These are phyloP conservation scores for Quercus bicolor DNA, from an alignment of 306 rosid genomes.

Conservation along the genomic window DNA sequence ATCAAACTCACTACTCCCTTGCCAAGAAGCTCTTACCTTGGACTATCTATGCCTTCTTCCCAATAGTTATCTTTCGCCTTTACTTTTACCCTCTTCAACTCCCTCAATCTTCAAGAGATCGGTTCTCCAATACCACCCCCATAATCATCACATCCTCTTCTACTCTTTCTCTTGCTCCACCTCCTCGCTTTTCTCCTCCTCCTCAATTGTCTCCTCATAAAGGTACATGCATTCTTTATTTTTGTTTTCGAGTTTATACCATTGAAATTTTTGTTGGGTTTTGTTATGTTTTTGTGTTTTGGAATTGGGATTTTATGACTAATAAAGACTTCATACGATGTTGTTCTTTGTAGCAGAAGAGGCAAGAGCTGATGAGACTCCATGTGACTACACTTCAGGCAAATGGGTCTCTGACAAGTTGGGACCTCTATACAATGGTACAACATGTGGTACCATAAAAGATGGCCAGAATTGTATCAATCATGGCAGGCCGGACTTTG, in stretches of 20 bases:
- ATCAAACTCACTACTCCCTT: conserved; percentile 20
- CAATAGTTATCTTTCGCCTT: conserved; percentile 59
- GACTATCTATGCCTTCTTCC: conserved; percentile 56
- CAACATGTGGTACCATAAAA: conserved; percentile 75
- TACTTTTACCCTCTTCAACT: conserved; percentile 52
- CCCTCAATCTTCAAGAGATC: conserved; percentile 34
- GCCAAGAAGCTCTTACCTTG: conserved; percentile 54
- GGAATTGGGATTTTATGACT: conserved; percentile 3
- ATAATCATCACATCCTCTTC: conserved; percentile 25
- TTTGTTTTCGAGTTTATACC: conserved; percentile 12
- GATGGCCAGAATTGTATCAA: conserved; percentile 70
- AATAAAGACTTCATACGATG: conserved; percentile 1
- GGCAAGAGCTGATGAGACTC: conserved; percentile 23
- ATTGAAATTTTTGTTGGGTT: conserved; percentile 1
- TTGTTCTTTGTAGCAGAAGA: conserved; percentile 43
- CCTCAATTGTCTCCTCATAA: conserved; percentile 19
- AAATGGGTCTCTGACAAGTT: conserved; percentile 57
- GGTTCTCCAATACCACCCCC: conserved; percentile 27
- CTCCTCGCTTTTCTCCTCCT: conserved; percentile 16
- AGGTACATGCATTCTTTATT: conserved; percentile 20
- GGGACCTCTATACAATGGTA: conserved; percentile 81
- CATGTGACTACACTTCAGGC: conserved; percentile 72
- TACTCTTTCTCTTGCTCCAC: conserved; percentile 8
- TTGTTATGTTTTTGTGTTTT: conserved; percentile 8
- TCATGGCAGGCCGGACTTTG: conserved; percentile 71